Base-by-base conservation (phyloP, 805 yeast genomes). In the Yarrowia sp. region DNA sequence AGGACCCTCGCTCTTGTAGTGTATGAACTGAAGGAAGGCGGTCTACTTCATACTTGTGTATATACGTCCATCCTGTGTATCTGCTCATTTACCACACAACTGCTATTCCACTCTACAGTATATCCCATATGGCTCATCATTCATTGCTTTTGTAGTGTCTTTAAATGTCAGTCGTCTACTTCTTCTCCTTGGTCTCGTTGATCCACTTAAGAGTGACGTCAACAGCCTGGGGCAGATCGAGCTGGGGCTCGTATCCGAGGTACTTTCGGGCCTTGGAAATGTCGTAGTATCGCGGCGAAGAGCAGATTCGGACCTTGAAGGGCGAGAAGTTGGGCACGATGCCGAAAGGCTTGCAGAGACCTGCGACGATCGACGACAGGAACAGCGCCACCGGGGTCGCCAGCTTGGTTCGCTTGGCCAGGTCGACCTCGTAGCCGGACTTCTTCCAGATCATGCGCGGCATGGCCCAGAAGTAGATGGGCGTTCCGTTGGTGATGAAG, bases 401-500 rank as follows among this genome's bases (percentile, higher is more conserved):
- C 18, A 58, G 53, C 10, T 55, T 55, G 7, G 31, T 55, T 38
- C 61, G 38, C 69, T 87, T 82, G 49, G 80, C 80, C 63, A 94
- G 79, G 19, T 84, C 91, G 66, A 90, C 84, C 67, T 84, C 86
- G 59, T 74, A 78, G 3, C 97, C 97, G 74, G 91, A 97, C 21
- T 93, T 92, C 72, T 93, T 93, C 98, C 98, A 94, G 24, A 94
- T 96, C 1, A 96, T 88, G 70, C 97, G 83, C 8, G 97, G 97
- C 68, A 94, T 78, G 3, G 97, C 90, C 97, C 98, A 94, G 74
- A 94, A 94, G 74, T 92, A 96, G 16, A 94, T 82, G 18, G 99
- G 99, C 3, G 92, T 81, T 74, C 92, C 98, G 72, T 94, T 94
- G 7, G 99, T 93, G 65, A 94, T 78, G 71, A 93, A 90, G 73